These are phyloP conservation scores for Sechiopsis laciniata DNA, from an alignment of 306 rosid species.

Conservation along the genomic window DNA sequence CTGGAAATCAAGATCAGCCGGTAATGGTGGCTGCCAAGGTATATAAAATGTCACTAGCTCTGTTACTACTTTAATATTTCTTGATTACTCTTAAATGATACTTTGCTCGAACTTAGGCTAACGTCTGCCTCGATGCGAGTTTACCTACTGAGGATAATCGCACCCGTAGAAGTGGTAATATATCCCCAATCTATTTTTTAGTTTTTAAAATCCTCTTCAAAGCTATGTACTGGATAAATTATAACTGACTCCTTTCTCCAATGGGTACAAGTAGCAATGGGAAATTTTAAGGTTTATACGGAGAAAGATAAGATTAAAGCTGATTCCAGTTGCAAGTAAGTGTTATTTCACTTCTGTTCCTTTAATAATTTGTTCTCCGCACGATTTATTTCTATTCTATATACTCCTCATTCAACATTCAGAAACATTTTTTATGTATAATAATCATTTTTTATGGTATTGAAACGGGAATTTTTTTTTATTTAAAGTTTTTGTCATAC, in stretches of 20 bases:
- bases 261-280: constrained; percentile 33
- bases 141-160: constrained; percentile 31
- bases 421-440: not conserved
- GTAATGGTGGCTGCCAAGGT: constrained; percentile 25
- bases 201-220: not conserved
- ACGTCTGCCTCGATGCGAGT: constrained; percentile 30
- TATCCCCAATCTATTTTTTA: not conserved
- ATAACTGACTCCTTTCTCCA: not conserved
- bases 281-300: constrained; percentile 43
- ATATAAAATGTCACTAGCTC: not conserved
- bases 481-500: not conserved
- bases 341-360: not conserved
- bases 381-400: not conserved
- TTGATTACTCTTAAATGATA: not conserved
- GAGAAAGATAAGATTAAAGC: constrained; percentile 38
- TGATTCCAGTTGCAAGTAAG: constrained; percentile 39
- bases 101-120: constrained; percentile 29
- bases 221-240: not conserved
- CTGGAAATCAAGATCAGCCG: not conserved
- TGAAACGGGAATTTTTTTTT: not conserved
- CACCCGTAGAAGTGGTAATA: constrained; percentile 35
- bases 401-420: not conserved
- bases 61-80: not conserved
- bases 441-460: not conserved
- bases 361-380: not conserved